Evolutionary conservation across 2,329 filamentous ascomycete species (phyloP).

Genomic region (Sarocladium kiliense): DNA sequence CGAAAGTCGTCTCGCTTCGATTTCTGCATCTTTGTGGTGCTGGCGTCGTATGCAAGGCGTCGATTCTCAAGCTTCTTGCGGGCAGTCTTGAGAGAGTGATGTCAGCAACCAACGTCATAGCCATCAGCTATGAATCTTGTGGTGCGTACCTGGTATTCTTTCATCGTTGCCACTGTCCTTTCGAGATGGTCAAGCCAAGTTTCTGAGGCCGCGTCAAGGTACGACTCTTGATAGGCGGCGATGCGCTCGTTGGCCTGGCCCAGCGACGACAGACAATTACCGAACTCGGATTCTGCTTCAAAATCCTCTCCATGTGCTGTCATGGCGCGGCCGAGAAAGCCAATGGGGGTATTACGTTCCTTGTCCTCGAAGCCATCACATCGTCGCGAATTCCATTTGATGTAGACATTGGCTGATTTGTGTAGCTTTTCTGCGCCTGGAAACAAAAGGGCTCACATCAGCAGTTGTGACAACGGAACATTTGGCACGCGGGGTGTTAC

Average conservation of each 20-base stretch:
- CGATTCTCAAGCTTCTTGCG: constrained; percentile 93
- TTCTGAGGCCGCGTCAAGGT: constrained; percentile 69
- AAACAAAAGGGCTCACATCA: neutral
- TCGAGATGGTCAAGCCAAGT: constrained; percentile 92
- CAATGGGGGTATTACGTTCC: constrained; percentile 78
- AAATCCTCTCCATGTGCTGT: constrained; percentile 88
- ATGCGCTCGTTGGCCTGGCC: constrained; percentile 86
- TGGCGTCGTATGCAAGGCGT: constrained; percentile 85
- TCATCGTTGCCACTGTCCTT: constrained; percentile 87
- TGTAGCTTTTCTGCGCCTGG: constrained; percentile 87
- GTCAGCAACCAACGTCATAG: no score
- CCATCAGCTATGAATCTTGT: no score
- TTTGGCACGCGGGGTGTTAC: constrained; percentile 42
- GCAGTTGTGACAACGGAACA: neutral
- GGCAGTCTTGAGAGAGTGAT: constrained; percentile 43
- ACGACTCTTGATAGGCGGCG: constrained; percentile 78
- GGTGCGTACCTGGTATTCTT: constrained; percentile 82
- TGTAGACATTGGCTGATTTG: constrained; percentile 75
- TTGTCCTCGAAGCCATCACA: constrained; percentile 76
- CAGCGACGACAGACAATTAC: constrained; percentile 73
- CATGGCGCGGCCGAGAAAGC: constrained; percentile 79
- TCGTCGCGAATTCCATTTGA: constrained; percentile 83
- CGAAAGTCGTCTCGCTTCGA: constrained; percentile 90
- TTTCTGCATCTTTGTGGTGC: constrained; percentile 85
- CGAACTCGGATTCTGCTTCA: constrained; percentile 84